Percentiles rank a stretch among this genome's conserved stretches.
phyloP scores from a whole-genome alignment of 805 yeast genomes.

The Candida verbasci region DNA sequence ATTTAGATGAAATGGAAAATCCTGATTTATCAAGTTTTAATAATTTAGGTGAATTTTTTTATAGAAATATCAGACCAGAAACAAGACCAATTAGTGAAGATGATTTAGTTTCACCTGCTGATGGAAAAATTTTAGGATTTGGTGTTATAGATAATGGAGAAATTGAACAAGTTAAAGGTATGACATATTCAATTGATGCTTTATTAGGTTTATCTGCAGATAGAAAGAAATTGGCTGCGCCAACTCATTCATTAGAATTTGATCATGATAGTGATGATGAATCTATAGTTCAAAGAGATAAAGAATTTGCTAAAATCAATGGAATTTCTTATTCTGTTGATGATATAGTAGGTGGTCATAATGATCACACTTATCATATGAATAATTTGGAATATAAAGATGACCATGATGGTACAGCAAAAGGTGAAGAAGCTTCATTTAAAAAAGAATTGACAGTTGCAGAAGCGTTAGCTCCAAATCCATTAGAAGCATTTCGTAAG shows the following conservation, averaged over 20 bases:
- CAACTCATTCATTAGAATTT: conserved; percentile 46
- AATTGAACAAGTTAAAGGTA: conserved; percentile 95
- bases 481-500: conserved; percentile 40
- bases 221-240: conserved; percentile 47
- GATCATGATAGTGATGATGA: conserved; percentile 38
- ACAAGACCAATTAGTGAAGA: conserved; percentile 68
- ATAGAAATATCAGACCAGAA: conserved; percentile 73
- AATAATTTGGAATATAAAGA: conserved; percentile 48
- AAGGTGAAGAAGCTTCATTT: conserved; percentile 25
- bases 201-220: conserved; percentile 64
- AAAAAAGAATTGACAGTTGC: conserved; percentile 37
- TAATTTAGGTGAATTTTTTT: conserved; percentile 88
- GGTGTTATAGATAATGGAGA: conserved; percentile 80
- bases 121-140: conserved; percentile 82
- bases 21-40: conserved; percentile 69
- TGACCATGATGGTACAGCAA: conserved; percentile 63
- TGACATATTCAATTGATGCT: conserved; percentile 87
- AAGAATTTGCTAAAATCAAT: conserved; percentile 72
- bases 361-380: conserved; percentile 34
- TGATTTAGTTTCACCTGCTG: conserved; percentile 83
- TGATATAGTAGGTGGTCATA: conserved; percentile 59
- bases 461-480: conserved; percentile 34
- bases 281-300: conserved; percentile 48
- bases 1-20: conserved; percentile 83
- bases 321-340: conserved; percentile 70